Conservation (phyloP, 2,329 filamentous ascomycete genomes). For the Hymenoscyphus fructigenus region DNA sequence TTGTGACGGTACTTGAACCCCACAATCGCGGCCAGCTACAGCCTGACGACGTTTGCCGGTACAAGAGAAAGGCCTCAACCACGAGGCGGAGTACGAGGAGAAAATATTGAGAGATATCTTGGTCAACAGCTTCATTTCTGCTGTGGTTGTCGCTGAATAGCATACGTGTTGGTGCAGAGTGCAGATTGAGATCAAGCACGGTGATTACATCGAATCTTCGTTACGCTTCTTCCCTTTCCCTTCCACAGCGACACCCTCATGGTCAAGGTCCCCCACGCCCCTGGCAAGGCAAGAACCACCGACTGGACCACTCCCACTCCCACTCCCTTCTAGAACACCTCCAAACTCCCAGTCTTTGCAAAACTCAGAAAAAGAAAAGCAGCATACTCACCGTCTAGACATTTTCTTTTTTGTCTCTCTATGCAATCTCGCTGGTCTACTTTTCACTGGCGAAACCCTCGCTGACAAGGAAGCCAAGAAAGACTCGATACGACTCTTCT, state of each 20-base stretch:
- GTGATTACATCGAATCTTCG: slow-evolving; percentile 1
- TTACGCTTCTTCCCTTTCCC: background rate
- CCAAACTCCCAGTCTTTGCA: background rate
- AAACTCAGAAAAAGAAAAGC: background rate
- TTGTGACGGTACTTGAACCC: slow-evolving; percentile 5
- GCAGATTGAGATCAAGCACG: background rate
- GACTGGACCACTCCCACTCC: background rate
- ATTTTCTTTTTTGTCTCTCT: background rate
- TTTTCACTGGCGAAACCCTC: background rate
- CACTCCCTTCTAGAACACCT: background rate
- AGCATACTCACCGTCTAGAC: background rate
- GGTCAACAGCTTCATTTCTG: background rate
- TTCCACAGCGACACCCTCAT: background rate
- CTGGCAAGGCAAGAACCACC: slow-evolving; percentile 1
- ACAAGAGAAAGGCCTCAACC: background rate
- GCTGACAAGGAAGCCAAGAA: slow-evolving; percentile 1
- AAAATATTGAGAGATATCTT: background rate
- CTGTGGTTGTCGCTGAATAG: background rate
- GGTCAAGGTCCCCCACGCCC: background rate
- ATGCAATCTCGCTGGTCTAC: background rate
- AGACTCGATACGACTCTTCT: background rate
- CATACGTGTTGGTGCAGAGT: too few relatives aligned
- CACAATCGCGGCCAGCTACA: background rate
- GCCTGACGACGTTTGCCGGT: background rate
- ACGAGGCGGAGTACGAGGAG: background rate